phyloP scores from a whole-genome alignment of 176 grass and related monocot species.

The Carex scoparia region DNA sequence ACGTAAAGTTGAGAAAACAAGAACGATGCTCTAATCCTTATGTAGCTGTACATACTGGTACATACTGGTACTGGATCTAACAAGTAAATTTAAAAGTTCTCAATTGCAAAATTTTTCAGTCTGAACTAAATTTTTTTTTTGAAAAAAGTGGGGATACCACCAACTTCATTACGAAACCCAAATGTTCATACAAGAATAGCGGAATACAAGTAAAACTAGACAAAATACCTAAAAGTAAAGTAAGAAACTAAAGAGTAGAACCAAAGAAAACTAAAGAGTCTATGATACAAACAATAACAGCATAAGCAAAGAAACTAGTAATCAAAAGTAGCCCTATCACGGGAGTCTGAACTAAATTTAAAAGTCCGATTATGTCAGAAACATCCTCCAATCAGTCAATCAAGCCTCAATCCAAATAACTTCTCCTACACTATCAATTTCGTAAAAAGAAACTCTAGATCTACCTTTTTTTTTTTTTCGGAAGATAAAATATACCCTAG shows the following conservation, averaged over 20 bases:
- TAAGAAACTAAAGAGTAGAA: no score
- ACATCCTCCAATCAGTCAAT: neutral
- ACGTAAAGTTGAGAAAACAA: neutral
- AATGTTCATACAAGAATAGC: no score
- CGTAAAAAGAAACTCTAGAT: neutral
- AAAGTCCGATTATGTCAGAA: neutral
- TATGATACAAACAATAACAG: no score
- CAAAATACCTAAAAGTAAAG: no score
- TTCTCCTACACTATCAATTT: constrained; percentile 1
- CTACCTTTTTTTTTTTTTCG: neutral
- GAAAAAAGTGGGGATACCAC: no score
- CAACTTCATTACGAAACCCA: no score
- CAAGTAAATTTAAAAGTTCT: neutral
- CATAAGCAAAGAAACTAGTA: no score
- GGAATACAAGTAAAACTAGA: no score
- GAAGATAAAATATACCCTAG: neutral
- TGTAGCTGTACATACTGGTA: neutral
- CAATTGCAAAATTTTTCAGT: neutral
- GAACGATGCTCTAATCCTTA: neutral
- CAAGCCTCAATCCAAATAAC: neutral
- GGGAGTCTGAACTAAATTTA: neutral
- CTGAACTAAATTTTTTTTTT: neutral
- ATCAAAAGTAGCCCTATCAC: no score
- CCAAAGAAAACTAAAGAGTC: no score
- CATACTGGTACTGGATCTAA: neutral